Evolutionary conservation across 192 early-diverging fungal species (phyloP).

Genomic region (Pilobolus umbonatus): DNA sequence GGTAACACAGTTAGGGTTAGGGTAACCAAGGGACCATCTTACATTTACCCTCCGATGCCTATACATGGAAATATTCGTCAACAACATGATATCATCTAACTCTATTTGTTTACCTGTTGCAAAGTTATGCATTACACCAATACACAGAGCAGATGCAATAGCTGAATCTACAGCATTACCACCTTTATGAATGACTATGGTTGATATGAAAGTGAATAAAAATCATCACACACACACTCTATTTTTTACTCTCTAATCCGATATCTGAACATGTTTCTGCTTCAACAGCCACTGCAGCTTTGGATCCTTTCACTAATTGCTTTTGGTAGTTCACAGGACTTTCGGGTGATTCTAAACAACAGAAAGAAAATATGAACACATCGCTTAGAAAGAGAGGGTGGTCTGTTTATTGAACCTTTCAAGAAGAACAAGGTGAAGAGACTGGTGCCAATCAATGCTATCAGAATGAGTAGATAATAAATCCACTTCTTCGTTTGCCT

Average conservation of each 20-base stretch:
- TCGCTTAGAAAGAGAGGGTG: too few species aligned
- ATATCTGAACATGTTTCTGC: constrained; percentile 62
- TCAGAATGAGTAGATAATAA: too few species aligned
- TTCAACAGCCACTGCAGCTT: constrained; percentile 69
- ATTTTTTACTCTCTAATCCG: constrained; percentile 53
- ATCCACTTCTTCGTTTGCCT: too few species aligned
- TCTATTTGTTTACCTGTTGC: constrained; percentile 53
- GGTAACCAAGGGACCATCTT: neutral
- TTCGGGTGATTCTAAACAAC: neutral
- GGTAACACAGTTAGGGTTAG: constrained; percentile 10
- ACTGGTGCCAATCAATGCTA: too few species aligned
- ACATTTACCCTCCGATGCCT: constrained; percentile 64
- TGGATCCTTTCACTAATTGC: constrained; percentile 34
- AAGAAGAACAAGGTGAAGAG: too few species aligned
- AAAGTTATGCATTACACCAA: constrained; percentile 83
- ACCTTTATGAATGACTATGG: constrained; percentile 73
- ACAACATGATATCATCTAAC: neutral
- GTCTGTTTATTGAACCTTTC: too few species aligned
- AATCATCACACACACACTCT: neutral
- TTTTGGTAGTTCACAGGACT: neutral
- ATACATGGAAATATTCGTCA: neutral
- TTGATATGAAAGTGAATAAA: neutral
- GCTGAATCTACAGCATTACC: constrained; percentile 90
- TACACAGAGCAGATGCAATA: constrained; percentile 81
- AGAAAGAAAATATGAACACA: too few species aligned